phyloP scores from a whole-genome alignment of 306 rosid genomes.

The Vicia sativa region DNA sequence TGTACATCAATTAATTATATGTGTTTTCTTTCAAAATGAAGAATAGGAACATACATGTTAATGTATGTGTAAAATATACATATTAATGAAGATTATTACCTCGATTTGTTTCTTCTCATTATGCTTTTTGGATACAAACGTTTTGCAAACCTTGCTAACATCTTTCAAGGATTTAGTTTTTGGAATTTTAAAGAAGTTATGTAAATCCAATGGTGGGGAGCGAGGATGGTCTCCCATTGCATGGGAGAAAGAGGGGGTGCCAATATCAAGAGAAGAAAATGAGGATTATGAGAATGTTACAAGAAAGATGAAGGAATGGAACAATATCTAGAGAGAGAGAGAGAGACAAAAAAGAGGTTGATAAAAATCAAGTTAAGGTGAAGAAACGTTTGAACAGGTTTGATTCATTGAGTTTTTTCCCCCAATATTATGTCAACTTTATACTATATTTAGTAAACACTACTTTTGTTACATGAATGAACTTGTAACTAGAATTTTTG shows the following conservation, averaged over 20 bases:
- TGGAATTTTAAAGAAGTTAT: slow-evolving; percentile 54
- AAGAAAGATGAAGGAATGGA: slow-evolving; percentile 14
- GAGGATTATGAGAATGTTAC: background rate
- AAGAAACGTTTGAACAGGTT: slow-evolving; percentile 22
- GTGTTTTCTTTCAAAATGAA: background rate
- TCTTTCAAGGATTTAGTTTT: slow-evolving; percentile 55
- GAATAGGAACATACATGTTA: slow-evolving; percentile 10
- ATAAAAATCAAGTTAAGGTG: slow-evolving; percentile 17
- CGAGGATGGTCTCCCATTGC: slow-evolving; percentile 61
- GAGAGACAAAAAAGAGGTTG: slow-evolving; percentile 9
- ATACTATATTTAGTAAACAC: slow-evolving; percentile 39
- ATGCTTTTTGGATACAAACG: slow-evolving; percentile 28
- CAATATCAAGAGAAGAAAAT: slow-evolving; percentile 5
- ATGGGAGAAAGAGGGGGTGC: slow-evolving; percentile 24
- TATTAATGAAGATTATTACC: slow-evolving; percentile 35
- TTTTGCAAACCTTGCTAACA: slow-evolving; percentile 59
- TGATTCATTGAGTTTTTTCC: slow-evolving; percentile 12
- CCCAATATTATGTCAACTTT: slow-evolving; percentile 15
- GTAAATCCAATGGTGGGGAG: slow-evolving; percentile 53
- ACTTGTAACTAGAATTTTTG: background rate
- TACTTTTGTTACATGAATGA: slow-evolving; percentile 35
- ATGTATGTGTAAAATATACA: background rate
- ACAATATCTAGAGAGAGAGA: slow-evolving; percentile 37
- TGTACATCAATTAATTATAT: background rate
- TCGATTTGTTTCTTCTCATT: slow-evolving; percentile 36